Conservation (phyloP, 2,329 filamentous ascomycete species). For the Fusarium nygamai region DNA sequence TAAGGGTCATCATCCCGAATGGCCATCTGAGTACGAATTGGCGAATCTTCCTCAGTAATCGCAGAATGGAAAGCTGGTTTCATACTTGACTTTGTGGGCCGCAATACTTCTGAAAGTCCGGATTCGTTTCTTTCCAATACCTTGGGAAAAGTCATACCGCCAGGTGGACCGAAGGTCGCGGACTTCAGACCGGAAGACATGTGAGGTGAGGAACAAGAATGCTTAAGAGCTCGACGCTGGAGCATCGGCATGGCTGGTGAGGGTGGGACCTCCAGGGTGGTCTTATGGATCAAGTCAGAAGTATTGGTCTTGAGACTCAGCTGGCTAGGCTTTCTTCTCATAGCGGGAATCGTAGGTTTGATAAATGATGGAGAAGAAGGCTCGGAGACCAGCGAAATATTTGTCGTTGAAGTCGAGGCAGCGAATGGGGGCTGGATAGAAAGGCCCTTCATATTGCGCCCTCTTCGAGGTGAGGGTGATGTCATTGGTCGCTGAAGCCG, state of each 20-base stretch:
- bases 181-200: slow-evolving; percentile 70
- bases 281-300: slow-evolving; percentile 61
- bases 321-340: slow-evolving; percentile 80
- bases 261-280: slow-evolving; percentile 63
- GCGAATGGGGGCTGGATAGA: slow-evolving; percentile 75
- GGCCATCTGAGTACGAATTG: slow-evolving; percentile 70
- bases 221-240: slow-evolving; percentile 71
- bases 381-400: slow-evolving; percentile 66
- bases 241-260: slow-evolving; percentile 68
- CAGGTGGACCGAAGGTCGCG: slow-evolving; percentile 67
- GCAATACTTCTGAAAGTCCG: slow-evolving; percentile 67
- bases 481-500: slow-evolving; percentile 69
- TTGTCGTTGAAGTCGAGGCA: slow-evolving; percentile 54
- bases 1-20: slow-evolving; percentile 66
- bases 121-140: slow-evolving; percentile 68
- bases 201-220: slow-evolving; percentile 74
- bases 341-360: slow-evolving; percentile 77
- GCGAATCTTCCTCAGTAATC: slow-evolving; percentile 66
- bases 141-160: slow-evolving; percentile 72
- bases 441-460: slow-evolving; percentile 85
- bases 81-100: slow-evolving; percentile 59
- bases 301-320: slow-evolving; percentile 80
- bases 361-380: slow-evolving; percentile 81
- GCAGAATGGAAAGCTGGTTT: slow-evolving; percentile 52
- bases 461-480: slow-evolving; percentile 74